These are phyloP conservation scores for Polysphondylium violaceum DNA, from an alignment of 78 protist genomes.

Conservation along the genomic window DNA sequence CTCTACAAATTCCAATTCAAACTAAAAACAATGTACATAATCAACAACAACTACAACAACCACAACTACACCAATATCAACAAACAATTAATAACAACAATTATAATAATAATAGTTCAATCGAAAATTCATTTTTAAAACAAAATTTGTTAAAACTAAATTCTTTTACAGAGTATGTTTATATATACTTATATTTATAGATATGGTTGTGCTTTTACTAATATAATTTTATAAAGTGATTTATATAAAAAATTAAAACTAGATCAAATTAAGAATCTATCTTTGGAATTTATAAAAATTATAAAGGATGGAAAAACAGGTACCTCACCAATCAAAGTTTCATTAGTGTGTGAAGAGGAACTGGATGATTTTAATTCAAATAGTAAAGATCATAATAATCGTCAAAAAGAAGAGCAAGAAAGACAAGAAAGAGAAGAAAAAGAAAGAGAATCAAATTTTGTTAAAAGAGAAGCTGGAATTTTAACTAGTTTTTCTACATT, in stretches of 20 bases:
- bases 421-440: neutral
- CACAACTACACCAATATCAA: neutral
- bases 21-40: no score
- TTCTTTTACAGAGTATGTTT: slow-evolving; percentile 6
- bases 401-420: neutral
- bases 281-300: neutral
- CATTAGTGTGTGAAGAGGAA: slow-evolving; percentile 18
- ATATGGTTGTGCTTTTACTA: neutral
- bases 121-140: neutral
- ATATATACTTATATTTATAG: neutral
- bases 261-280: neutral
- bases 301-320: neutral
- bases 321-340: neutral
- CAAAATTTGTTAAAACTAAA: slow-evolving; percentile 3
- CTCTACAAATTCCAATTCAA: no score
- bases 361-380: neutral
- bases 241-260: neutral
- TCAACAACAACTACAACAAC: slow-evolving; percentile 5
- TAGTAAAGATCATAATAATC: neutral
- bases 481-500: slow-evolving; percentile 4
- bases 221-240: neutral
- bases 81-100: neutral
- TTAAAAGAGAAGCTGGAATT: slow-evolving; percentile 10
- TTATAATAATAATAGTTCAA: neutral
- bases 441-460: neutral